Evolutionary conservation across 2,329 filamentous ascomycete genomes (phyloP).

Genomic region (Ophiostoma montium): DNA sequence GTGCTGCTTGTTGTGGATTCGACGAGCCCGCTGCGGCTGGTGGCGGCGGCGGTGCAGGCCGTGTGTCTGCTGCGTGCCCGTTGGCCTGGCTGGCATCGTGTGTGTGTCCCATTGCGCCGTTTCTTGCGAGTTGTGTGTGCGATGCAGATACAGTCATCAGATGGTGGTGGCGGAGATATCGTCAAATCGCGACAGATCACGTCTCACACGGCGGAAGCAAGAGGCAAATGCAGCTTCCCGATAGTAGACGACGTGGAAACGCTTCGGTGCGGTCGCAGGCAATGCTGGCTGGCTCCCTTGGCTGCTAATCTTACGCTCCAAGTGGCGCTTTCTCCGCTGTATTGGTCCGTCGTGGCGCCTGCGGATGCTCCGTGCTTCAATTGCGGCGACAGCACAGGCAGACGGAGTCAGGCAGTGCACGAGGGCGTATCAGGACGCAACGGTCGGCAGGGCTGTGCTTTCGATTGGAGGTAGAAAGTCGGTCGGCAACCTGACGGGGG

Average conservation of each 20-base stretch:
- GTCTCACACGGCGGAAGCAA: too few relatives aligned
- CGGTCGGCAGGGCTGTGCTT: background rate
- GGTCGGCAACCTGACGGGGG: background rate
- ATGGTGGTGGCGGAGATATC: background rate
- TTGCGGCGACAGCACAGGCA: too few relatives aligned
- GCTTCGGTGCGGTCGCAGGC: too few relatives aligned
- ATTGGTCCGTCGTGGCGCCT: too few relatives aligned
- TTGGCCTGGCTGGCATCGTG: constrained; percentile 20
- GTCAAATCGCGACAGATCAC: background rate
- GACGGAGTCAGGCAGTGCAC: too few relatives aligned
- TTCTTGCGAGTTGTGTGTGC: constrained; percentile 20
- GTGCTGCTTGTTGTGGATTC: constrained; percentile 23
- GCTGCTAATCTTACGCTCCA: too few relatives aligned
- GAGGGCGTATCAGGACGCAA: too few relatives aligned
- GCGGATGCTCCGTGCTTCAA: too few relatives aligned
- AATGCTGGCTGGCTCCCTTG: too few relatives aligned
- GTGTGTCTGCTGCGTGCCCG: constrained; percentile 23
- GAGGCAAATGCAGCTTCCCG: too few relatives aligned
- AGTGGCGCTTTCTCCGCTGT: too few relatives aligned
- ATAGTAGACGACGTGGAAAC: too few relatives aligned
- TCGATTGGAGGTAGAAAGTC: background rate
- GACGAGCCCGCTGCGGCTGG: constrained; percentile 26
- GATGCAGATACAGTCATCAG: constrained; percentile 25
- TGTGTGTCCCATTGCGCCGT: constrained; percentile 17
- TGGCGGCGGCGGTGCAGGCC: constrained; percentile 29